A percentile compares a stretch with the other conserved stretches of the same genome.
Evolutionary conservation across 345 rosid genomes (phyloP).

Genomic region (Odontarrhena argentea): DNA sequence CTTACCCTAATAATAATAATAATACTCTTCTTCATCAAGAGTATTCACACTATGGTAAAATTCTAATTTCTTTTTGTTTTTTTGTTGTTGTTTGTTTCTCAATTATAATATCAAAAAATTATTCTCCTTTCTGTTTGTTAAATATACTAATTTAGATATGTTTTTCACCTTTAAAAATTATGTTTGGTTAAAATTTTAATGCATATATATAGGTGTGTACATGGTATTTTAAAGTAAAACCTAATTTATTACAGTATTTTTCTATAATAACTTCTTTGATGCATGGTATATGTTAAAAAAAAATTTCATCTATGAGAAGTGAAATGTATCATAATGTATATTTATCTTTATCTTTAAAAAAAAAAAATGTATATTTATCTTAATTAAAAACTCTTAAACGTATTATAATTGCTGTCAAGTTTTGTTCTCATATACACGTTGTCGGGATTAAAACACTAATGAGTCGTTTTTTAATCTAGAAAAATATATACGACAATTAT

Average conservation of each 20-base stretch:
- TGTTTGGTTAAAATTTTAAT: not conserved
- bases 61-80: constrained; percentile 21
- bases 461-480: constrained; percentile 1
- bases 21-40: constrained; percentile 46
- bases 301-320: no score
- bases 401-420: no score
- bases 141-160: not conserved
- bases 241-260: no score
- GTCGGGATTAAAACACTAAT: not conserved
- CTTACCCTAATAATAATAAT: constrained; percentile 33
- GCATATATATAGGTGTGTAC: not conserved
- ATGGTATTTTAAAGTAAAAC: no score
- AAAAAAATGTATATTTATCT: no score
- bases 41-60: constrained; percentile 66
- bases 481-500: not conserved
- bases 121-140: constrained; percentile 3
- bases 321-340: no score
- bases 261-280: no score
- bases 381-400: no score
- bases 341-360: no score
- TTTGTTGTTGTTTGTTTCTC: constrained; percentile 12
- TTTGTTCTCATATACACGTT: not conserved
- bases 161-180: not conserved
- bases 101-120: constrained; percentile 31
- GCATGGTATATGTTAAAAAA: no score